These are phyloP conservation scores for Penicillium subrubescens DNA, from an alignment of 495 filamentous ascomycete genomes.

Conservation along the genomic window DNA sequence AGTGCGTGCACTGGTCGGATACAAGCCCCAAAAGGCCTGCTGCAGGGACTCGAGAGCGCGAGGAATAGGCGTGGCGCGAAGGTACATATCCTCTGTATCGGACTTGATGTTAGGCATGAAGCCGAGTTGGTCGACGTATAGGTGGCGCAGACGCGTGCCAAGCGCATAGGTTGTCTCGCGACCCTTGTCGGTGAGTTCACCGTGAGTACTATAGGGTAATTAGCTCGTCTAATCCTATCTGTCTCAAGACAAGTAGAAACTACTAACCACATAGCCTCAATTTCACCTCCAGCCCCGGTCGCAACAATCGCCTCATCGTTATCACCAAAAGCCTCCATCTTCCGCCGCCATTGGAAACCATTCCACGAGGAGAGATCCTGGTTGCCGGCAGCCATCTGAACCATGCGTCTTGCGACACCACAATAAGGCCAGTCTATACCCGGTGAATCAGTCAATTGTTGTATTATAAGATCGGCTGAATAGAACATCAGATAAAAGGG, in stretches of 20 bases:
- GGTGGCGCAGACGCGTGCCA: slow-evolving; percentile 72
- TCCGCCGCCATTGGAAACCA: slow-evolving; percentile 73
- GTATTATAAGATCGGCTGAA: neutral
- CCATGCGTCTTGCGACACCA: slow-evolving; percentile 69
- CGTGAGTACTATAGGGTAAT: slow-evolving; percentile 58
- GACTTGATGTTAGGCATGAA: slow-evolving; percentile 75
- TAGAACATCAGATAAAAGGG: neutral
- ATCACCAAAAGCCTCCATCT: slow-evolving; percentile 76
- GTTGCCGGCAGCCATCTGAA: slow-evolving; percentile 65
- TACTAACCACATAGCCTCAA: slow-evolving; percentile 72
- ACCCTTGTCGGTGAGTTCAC: slow-evolving; percentile 86
- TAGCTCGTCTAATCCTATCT: slow-evolving; percentile 13
- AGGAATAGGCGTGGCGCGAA: slow-evolving; percentile 82
- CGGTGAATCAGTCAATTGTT: slow-evolving; percentile 18
- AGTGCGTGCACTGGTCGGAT: slow-evolving; percentile 70
- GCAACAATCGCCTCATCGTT: slow-evolving; percentile 72
- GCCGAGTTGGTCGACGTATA: slow-evolving; percentile 85
- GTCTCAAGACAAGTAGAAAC: neutral
- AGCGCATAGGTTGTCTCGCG: slow-evolving; percentile 81
- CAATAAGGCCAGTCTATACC: slow-evolving; percentile 88
- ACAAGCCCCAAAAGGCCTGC: slow-evolving; percentile 86
- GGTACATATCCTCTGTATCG: slow-evolving; percentile 72
- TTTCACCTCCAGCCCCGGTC: slow-evolving; percentile 63
- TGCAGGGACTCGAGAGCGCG: slow-evolving; percentile 87
- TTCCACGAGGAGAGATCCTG: slow-evolving; percentile 62